Evolutionary conservation across 345 rosid genomes (phyloP).

Genomic region (Capsella bursapastoris): DNA sequence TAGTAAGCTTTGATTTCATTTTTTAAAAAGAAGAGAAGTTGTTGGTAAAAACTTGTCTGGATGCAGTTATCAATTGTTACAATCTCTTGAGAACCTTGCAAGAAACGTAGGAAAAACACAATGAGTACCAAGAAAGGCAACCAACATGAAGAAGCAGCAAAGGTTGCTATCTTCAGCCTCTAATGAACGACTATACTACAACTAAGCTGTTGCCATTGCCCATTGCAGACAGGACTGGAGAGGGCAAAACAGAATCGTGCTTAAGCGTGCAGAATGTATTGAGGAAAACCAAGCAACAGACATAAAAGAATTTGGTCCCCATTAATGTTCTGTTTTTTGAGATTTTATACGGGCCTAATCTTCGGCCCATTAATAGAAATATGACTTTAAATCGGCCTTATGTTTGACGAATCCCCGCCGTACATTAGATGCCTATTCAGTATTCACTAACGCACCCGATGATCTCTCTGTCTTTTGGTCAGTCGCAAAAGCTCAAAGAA

Average conservation of each 20-base stretch:
- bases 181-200: background rate
- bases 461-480: slow-evolving; percentile 38
- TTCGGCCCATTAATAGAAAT: background rate
- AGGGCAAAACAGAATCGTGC: background rate
- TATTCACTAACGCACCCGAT: slow-evolving; percentile 2
- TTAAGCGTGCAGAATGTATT: background rate
- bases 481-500: slow-evolving; percentile 38
- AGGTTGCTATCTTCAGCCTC: background rate
- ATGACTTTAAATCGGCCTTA: too few species aligned
- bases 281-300: background rate
- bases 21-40: too few species aligned
- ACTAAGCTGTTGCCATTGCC: background rate
- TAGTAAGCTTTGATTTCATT: too few species aligned
- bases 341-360: background rate
- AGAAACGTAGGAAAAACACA: too few species aligned
- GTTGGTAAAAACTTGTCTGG: too few species aligned
- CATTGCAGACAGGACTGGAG: background rate
- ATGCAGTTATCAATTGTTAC: too few species aligned
- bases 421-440: background rate
- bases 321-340: too few species aligned
- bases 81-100: too few species aligned
- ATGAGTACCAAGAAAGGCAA: too few species aligned
- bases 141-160: too few species aligned
- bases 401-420: slow-evolving; percentile 29
- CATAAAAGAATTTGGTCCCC: too few species aligned